These are phyloP conservation scores for Gyromitra esculenta DNA, from an alignment of 2,329 filamentous ascomycete species.

Conservation along the genomic window DNA sequence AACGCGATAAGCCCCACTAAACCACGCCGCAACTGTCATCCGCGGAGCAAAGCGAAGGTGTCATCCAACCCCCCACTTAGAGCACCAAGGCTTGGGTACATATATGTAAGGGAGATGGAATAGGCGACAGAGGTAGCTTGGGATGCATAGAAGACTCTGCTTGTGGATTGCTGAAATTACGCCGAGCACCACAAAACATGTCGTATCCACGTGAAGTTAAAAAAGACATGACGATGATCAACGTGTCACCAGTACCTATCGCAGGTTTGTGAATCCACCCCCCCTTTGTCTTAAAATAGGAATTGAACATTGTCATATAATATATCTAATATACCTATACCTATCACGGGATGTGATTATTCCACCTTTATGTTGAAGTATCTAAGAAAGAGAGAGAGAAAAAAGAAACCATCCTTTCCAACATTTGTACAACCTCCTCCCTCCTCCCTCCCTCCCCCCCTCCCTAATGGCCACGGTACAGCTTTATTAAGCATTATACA, in stretches of 20 bases:
- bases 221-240: neutral
- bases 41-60: neutral
- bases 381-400: neutral
- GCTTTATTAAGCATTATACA: neutral
- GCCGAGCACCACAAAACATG: too few relatives aligned
- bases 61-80: neutral
- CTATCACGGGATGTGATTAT: neutral
- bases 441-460: too few relatives aligned
- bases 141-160: neutral
- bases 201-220: neutral
- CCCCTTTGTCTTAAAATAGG: neutral
- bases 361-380: neutral
- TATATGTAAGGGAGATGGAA: neutral
- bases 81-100: neutral
- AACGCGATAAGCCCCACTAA: slow-evolving; percentile 13
- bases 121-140: neutral
- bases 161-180: too few relatives aligned
- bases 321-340: neutral
- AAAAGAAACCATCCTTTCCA: neutral
- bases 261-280: neutral
- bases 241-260: neutral
- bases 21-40: neutral
- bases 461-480: neutral
- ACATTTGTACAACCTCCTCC: neutral
- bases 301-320: neutral